phyloP scores from a whole-genome alignment of 768 basidiomycete species.

The Lactarius sp. region DNA sequence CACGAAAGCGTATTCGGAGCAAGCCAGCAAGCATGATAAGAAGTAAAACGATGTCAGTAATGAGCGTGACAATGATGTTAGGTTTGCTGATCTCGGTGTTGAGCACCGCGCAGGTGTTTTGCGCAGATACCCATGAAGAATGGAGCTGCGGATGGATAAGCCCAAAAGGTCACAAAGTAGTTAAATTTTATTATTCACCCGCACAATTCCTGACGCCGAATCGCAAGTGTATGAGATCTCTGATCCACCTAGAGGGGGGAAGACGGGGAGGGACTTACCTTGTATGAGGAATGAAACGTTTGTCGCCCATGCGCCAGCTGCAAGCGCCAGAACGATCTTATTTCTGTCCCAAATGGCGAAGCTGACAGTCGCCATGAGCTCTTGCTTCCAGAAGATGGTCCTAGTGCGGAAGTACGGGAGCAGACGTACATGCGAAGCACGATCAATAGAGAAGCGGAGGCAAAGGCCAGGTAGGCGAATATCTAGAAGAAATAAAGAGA shows the following conservation, averaged over 20 bases:
- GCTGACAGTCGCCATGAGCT: neutral
- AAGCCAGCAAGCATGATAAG: constrained; percentile 9
- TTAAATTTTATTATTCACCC: neutral
- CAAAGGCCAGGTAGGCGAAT: neutral
- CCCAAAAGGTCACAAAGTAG: neutral
- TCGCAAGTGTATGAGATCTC: too few relatives aligned
- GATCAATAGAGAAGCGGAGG: constrained; percentile 3
- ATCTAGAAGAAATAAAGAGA: neutral
- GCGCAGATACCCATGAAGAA: neutral
- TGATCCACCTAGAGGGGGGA: too few relatives aligned
- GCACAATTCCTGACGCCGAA: neutral
- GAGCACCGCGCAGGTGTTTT: neutral
- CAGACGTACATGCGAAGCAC: constrained; percentile 13
- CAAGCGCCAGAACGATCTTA: neutral
- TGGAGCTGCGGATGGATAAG: neutral
- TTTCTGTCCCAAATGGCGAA: constrained; percentile 6
- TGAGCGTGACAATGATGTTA: neutral
- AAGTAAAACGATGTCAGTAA: constrained; percentile 6
- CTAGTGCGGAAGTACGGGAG: neutral
- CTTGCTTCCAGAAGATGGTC: neutral
- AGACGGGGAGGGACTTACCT: neutral
- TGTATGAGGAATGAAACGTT: constrained; percentile 3
- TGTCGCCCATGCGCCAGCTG: neutral
- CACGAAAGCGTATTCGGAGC: neutral
- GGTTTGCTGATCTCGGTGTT: neutral